These are phyloP conservation scores for Fusarium newnesense DNA, from an alignment of 2,329 filamentous ascomycete species.

Conservation along the genomic window DNA sequence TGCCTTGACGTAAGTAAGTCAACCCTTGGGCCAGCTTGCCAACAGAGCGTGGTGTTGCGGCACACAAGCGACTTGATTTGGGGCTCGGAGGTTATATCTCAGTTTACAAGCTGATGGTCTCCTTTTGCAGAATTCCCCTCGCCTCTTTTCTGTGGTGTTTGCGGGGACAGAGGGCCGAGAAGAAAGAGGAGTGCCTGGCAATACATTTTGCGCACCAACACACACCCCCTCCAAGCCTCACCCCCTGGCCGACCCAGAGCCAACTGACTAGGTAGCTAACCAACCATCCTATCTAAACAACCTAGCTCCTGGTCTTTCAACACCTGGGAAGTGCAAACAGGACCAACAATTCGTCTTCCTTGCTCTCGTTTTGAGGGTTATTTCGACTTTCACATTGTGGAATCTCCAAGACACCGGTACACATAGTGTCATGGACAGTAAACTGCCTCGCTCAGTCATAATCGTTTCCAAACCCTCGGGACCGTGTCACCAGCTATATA, in stretches of 20 bases:
- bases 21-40: slow-evolving; percentile 29
- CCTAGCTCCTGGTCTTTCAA: slow-evolving; percentile 37
- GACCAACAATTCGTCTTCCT: slow-evolving; percentile 43
- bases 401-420: slow-evolving; percentile 39
- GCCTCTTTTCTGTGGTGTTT: slow-evolving; percentile 39
- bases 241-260: slow-evolving; percentile 39
- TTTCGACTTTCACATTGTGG: slow-evolving; percentile 45
- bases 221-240: slow-evolving; percentile 40
- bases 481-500: slow-evolving; percentile 45
- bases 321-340: slow-evolving; percentile 34
- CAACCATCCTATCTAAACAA: slow-evolving; percentile 42
- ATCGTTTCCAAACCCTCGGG: slow-evolving; percentile 40
- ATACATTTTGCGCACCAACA: slow-evolving; percentile 38
- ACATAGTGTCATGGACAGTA: slow-evolving; percentile 44
- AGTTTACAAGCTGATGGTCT: slow-evolving; percentile 34
- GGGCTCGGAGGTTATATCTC: slow-evolving; percentile 41
- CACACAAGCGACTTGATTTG: slow-evolving; percentile 43
- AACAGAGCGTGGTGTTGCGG: slow-evolving; percentile 39
- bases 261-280: slow-evolving; percentile 39
- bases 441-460: slow-evolving; percentile 41
- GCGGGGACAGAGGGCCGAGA: slow-evolving; percentile 39
- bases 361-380: slow-evolving; percentile 39
- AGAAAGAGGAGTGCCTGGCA: slow-evolving; percentile 40
- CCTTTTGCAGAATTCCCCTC: slow-evolving; percentile 28
- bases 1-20: slow-evolving; percentile 47